Evolutionary conservation across 2,329 filamentous ascomycete genomes (phyloP).

Genomic region (Colletotrichum navitas): DNA sequence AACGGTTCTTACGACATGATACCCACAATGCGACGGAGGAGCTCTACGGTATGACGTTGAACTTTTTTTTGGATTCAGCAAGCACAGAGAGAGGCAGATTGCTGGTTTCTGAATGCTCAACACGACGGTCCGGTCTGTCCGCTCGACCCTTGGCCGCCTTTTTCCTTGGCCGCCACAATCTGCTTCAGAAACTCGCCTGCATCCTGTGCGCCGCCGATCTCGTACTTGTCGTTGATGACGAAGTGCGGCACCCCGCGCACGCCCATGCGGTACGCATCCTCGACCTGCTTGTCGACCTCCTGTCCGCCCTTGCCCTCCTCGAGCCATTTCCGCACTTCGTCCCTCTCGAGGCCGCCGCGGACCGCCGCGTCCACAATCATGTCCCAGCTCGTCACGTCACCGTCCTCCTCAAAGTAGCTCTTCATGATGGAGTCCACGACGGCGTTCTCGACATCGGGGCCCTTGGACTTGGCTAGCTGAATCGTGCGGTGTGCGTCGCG

Average conservation of each 20-base stretch:
- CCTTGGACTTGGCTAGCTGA: slow-evolving; percentile 72
- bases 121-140: slow-evolving; percentile 33
- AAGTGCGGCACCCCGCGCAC: slow-evolving; percentile 81
- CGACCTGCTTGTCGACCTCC: slow-evolving; percentile 69
- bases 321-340: slow-evolving; percentile 67
- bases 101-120: not conserved
- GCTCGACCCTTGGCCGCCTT: slow-evolving; percentile 19
- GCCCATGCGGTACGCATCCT: slow-evolving; percentile 62
- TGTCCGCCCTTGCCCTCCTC: slow-evolving; percentile 65
- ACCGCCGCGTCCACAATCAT: slow-evolving; percentile 66
- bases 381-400: slow-evolving; percentile 71
- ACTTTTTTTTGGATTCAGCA: not conserved
- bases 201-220: slow-evolving; percentile 80
- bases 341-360: slow-evolving; percentile 65
- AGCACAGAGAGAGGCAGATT: not conserved
- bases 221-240: slow-evolving; percentile 75
- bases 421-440: slow-evolving; percentile 74
- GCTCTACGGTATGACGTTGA: slow-evolving; percentile 32
- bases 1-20: slow-evolving; percentile 27
- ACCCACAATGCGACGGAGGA: slow-evolving; percentile 29
- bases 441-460: slow-evolving; percentile 65
- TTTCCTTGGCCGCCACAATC: slow-evolving; percentile 66
- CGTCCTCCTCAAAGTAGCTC: slow-evolving; percentile 74
- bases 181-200: slow-evolving; percentile 73
- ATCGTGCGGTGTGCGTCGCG: slow-evolving; percentile 83